These are phyloP conservation scores for Trametes cinnabarina DNA, from an alignment of 768 basidiomycete genomes.

Conservation along the genomic window DNA sequence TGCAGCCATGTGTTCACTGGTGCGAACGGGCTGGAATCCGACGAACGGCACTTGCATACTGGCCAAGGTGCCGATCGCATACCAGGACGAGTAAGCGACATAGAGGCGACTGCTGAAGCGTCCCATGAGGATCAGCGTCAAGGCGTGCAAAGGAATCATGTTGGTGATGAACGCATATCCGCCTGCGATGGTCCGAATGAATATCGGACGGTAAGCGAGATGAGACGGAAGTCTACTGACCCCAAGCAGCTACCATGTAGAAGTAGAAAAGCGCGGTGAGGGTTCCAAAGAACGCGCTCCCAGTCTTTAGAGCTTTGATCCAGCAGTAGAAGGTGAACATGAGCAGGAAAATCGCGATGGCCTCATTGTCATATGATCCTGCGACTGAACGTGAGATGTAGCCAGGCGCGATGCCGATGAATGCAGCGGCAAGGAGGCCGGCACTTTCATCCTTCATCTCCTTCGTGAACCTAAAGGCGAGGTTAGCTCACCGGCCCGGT, in stretches of 20 bases:
- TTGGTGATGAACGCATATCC: slow-evolving; percentile 99
- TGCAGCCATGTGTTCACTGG: slow-evolving; percentile 98
- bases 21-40: slow-evolving; percentile 96
- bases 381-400: slow-evolving; percentile 99
- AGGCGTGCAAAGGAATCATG: slow-evolving; percentile 96
- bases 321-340: slow-evolving; percentile 99
- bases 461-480: slow-evolving; percentile 75
- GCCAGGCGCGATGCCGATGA: slow-evolving; percentile 97
- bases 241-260: slow-evolving; percentile 99
- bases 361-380: slow-evolving; percentile 99
- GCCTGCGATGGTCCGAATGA: slow-evolving; percentile 44
- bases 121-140: slow-evolving; percentile 96
- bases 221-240: slow-evolving; percentile 35
- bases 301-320: slow-evolving; percentile 94
- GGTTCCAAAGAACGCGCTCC: slow-evolving; percentile 89
- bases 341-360: slow-evolving; percentile 98
- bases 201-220: neutral
- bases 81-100: slow-evolving; percentile 96
- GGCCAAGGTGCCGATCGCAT: slow-evolving; percentile 92
- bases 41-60: slow-evolving; percentile 99
- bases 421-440: slow-evolving; percentile 94
- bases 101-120: slow-evolving; percentile 91
- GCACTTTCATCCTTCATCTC: slow-evolving; percentile 96
- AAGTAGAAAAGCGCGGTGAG: slow-evolving; percentile 95
- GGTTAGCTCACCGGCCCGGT: neutral